Evolutionary conservation across 257 asterid species (phyloP).

Genomic region (Solanum bulbocastanum): DNA sequence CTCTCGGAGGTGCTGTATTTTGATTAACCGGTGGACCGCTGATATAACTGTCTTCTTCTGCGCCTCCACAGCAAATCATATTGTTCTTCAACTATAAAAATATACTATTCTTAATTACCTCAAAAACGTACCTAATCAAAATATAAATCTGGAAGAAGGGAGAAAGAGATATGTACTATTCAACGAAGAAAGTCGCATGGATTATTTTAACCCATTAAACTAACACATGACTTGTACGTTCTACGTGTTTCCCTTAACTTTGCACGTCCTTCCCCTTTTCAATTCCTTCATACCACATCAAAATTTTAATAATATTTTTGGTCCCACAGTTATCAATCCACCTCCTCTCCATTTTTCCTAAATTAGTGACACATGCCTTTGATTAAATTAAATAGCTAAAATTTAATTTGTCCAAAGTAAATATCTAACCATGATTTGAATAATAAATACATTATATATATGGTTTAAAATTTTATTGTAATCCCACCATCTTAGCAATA

Average conservation of each 20-base stretch:
- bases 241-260: neutral
- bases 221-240: neutral
- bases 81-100: neutral
- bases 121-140: neutral
- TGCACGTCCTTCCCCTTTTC: neutral
- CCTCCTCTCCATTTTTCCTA: neutral
- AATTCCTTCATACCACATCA: neutral
- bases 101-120: neutral
- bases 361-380: too few species aligned
- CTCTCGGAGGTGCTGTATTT: neutral
- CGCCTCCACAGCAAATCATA: neutral
- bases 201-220: neutral
- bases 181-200: neutral
- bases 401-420: neutral
- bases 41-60: neutral
- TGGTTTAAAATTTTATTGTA: too few species aligned
- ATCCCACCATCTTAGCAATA: too few species aligned
- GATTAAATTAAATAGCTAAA: neutral
- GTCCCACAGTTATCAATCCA: neutral
- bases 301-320: too few species aligned
- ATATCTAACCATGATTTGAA: neutral
- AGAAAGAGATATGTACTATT: neutral
- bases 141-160: neutral
- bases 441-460: neutral
- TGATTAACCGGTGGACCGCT: neutral